Evolutionary conservation across 2,329 filamentous ascomycete species (phyloP).

Genomic region (Biscogniauxia sp.): DNA sequence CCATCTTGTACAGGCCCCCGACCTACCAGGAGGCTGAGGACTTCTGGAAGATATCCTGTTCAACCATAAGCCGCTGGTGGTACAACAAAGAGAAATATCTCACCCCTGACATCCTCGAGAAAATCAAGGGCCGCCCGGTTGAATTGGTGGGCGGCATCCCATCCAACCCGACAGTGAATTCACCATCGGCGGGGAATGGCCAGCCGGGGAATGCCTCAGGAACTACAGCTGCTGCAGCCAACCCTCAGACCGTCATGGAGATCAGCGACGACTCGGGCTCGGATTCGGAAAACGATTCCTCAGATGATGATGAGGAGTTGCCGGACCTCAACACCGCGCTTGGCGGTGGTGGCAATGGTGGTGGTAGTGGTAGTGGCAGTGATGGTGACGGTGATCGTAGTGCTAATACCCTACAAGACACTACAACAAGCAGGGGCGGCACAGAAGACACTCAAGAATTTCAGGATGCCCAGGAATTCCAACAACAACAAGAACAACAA

Average conservation of each 20-base stretch:
- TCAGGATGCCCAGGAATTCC: background rate
- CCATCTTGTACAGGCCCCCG: conserved; percentile 4
- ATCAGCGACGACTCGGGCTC: conserved; percentile 7
- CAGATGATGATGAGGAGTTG: conserved; percentile 4
- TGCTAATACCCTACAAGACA: background rate
- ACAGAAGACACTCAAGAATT: background rate
- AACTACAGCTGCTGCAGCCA: too few species aligned
- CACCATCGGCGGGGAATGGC: too few species aligned
- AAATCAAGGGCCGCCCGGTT: conserved; percentile 2
- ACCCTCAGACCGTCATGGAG: background rate
- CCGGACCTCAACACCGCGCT: conserved; percentile 3
- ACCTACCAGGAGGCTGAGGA: conserved; percentile 8
- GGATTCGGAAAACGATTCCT: conserved; percentile 1
- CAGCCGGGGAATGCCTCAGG: too few species aligned
- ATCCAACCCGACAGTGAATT: background rate
- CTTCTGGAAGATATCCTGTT: conserved; percentile 2
- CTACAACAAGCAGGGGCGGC: background rate
- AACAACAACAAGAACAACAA: too few species aligned
- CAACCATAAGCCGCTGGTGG: conserved; percentile 6
- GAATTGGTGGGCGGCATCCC: conserved; percentile 1
- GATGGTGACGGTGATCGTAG: too few species aligned
- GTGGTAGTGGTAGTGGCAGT: too few species aligned
- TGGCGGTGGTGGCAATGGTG: background rate
- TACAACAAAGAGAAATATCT: conserved; percentile 5
- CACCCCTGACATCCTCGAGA: conserved; percentile 4